A percentile compares a stretch with the other conserved stretches of the same genome.
phyloP scores from a whole-genome alignment of 163 green algal species.

The Scenedesmus sp. region DNA sequence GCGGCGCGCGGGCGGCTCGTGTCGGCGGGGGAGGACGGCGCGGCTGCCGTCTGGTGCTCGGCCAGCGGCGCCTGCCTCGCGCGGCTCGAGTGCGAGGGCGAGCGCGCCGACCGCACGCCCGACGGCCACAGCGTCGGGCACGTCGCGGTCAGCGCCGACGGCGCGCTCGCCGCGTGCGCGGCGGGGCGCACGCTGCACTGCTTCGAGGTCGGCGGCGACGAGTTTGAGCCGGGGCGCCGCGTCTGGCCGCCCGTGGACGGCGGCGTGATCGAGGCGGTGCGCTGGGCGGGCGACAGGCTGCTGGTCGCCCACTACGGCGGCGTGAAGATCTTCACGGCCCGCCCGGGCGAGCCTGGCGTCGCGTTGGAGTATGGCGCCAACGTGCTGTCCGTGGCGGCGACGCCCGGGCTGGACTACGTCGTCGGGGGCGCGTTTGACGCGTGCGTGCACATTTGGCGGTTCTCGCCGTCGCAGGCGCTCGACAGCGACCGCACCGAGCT shows the following conservation, averaged over 20 bases:
- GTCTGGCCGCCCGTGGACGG: conserved; percentile 22
- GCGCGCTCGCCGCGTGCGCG: conserved; percentile 27
- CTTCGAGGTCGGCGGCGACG: conserved; percentile 6
- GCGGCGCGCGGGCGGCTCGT: neutral
- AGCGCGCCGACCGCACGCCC: conserved; percentile 17
- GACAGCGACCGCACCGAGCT: neutral
- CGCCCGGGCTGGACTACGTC: conserved; percentile 10
- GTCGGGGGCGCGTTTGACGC: conserved; percentile 40
- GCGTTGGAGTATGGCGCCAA: conserved; percentile 30
- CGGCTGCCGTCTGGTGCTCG: conserved; percentile 15
- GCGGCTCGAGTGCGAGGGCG: conserved; percentile 30
- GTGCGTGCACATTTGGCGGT: conserved; percentile 38
- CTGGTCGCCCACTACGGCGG: conserved; percentile 31
- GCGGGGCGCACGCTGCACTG: conserved; percentile 26
- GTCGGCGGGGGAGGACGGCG: conserved; percentile 34
- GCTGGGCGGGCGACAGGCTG: neutral
- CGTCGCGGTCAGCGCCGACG: conserved; percentile 5
- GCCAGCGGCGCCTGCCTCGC: neutral
- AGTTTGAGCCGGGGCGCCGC: conserved; percentile 28
- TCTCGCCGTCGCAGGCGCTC: neutral
- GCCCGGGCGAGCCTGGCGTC: conserved; percentile 5
- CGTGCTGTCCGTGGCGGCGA: conserved; percentile 19
- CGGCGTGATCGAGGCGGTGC: conserved; percentile 34
- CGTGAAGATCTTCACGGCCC: conserved; percentile 5
- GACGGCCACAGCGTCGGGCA: conserved; percentile 29